Evolutionary conservation across 345 rosid genomes (phyloP).

Genomic region (Viola odorata): DNA sequence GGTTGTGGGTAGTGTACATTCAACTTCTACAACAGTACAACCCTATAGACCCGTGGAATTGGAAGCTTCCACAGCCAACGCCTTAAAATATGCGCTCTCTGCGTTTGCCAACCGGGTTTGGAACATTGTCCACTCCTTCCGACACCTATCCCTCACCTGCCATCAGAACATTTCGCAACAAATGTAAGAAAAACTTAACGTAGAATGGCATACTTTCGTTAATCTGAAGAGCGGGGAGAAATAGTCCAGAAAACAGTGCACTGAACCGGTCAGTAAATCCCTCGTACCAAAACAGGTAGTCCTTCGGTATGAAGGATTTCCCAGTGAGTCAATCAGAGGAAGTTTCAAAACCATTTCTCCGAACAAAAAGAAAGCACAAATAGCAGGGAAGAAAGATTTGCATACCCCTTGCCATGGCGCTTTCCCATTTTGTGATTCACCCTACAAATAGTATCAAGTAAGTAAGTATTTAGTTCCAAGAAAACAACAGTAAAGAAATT

Average conservation of each 20-base stretch:
- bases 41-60: slow-evolving; percentile 35
- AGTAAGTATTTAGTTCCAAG: slow-evolving; percentile 3
- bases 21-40: slow-evolving; percentile 8
- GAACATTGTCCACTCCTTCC: slow-evolving; percentile 75
- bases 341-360: too few species aligned
- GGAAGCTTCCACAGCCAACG: slow-evolving; percentile 25
- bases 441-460: slow-evolving; percentile 31
- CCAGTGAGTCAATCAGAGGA: too few species aligned
- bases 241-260: too few species aligned
- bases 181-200: neutral
- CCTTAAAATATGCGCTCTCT: slow-evolving; percentile 50
- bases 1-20: slow-evolving; percentile 15
- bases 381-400: neutral
- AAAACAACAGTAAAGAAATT: neutral
- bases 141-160: slow-evolving; percentile 90
- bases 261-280: neutral
- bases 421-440: slow-evolving; percentile 59
- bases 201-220: too few species aligned
- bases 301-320: too few species aligned
- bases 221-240: too few species aligned
- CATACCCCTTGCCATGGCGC: slow-evolving; percentile 94
- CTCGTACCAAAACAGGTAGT: too few species aligned
- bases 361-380: neutral
- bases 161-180: neutral
- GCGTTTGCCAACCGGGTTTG: slow-evolving; percentile 51